These are phyloP conservation scores for Ceratobasidium sp. DNA, from an alignment of 1,284 basidiomycete species.

Conservation along the genomic window DNA sequence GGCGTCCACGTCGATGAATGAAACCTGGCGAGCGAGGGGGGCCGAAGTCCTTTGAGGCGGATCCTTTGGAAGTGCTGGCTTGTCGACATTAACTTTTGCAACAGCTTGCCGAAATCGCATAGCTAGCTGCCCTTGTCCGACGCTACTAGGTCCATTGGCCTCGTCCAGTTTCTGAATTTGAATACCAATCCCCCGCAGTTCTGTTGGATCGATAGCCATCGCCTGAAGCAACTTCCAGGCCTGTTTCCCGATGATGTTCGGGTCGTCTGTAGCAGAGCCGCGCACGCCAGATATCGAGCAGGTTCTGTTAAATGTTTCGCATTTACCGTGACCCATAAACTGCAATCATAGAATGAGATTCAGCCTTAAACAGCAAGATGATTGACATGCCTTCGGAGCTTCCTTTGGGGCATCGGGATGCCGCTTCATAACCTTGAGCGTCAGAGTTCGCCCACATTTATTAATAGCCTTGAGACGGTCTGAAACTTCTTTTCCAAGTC, in stretches of 20 bases:
- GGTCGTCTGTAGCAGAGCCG: conserved; percentile 78
- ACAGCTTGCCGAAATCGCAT: conserved; percentile 61
- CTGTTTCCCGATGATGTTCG: conserved; percentile 75
- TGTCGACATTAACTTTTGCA: conserved; percentile 47
- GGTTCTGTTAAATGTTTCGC: conserved; percentile 85
- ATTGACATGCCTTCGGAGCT: conserved; percentile 78
- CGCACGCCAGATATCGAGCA: conserved; percentile 65
- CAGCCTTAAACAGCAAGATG: neutral
- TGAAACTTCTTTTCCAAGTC: conserved; percentile 81
- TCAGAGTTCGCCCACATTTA: conserved; percentile 77
- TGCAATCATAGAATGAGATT: conserved; percentile 51
- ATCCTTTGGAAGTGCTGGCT: neutral
- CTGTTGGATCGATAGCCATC: conserved; percentile 81
- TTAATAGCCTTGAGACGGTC: conserved; percentile 72
- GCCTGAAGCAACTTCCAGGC: conserved; percentile 80
- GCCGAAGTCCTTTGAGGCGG: neutral
- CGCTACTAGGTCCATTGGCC: conserved; percentile 48
- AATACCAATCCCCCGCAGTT: conserved; percentile 93
- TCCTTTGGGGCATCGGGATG: conserved; percentile 86
- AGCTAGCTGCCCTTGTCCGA: conserved; percentile 62
- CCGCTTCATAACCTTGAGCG: conserved; percentile 89
- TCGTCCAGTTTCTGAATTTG: conserved; percentile 90
- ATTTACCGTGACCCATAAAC: conserved; percentile 94
- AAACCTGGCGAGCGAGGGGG: neutral
- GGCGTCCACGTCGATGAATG: conserved; percentile 13